Evolutionary conservation across 1,284 basidiomycete genomes (phyloP).

Genomic region (Apiotrichum sp.): DNA sequence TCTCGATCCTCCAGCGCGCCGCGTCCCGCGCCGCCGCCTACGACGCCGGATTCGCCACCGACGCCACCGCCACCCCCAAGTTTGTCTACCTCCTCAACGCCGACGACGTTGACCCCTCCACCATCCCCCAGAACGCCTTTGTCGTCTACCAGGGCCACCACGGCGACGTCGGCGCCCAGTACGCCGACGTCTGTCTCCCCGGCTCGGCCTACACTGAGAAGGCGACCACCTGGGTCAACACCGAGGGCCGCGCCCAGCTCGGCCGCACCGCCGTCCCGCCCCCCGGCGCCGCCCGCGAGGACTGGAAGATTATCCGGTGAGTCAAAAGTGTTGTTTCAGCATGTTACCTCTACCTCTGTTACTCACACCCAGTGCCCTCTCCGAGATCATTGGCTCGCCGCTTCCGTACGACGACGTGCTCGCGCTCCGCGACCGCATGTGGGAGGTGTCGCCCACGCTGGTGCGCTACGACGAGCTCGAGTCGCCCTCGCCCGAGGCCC

Average conservation of each 20-base stretch:
- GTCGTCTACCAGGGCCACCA: slow-evolving; percentile 99
- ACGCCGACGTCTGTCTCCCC: slow-evolving; percentile 92
- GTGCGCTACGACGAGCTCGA: slow-evolving; percentile 86
- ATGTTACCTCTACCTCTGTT: slow-evolving; percentile 28
- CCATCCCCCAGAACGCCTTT: slow-evolving; percentile 90
- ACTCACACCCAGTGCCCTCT: slow-evolving; percentile 57
- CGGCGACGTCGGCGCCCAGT: slow-evolving; percentile 92
- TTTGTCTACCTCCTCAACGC: slow-evolving; percentile 97
- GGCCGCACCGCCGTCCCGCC: slow-evolving; percentile 91
- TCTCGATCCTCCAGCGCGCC: slow-evolving; percentile 80
- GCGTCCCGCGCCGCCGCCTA: slow-evolving; percentile 94
- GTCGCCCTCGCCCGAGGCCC: slow-evolving; percentile 63
- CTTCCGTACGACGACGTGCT: slow-evolving; percentile 88
- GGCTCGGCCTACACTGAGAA: slow-evolving; percentile 97
- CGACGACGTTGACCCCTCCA: slow-evolving; percentile 82
- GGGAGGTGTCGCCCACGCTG: slow-evolving; percentile 90
- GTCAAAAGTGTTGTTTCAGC: background rate
- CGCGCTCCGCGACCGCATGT: slow-evolving; percentile 86
- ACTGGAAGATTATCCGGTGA: slow-evolving; percentile 92
- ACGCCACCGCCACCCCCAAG: slow-evolving; percentile 73
- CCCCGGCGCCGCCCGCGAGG: slow-evolving; percentile 89
- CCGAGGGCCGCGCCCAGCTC: slow-evolving; percentile 87
- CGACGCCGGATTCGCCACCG: slow-evolving; percentile 87
- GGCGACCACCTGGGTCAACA: slow-evolving; percentile 90
- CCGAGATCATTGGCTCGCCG: slow-evolving; percentile 73